Evolutionary conservation across 2,329 filamentous ascomycete species (phyloP), one percentile per base, ranked within the genome.

Genomic region (Colletotrichum graminicola): DNA sequence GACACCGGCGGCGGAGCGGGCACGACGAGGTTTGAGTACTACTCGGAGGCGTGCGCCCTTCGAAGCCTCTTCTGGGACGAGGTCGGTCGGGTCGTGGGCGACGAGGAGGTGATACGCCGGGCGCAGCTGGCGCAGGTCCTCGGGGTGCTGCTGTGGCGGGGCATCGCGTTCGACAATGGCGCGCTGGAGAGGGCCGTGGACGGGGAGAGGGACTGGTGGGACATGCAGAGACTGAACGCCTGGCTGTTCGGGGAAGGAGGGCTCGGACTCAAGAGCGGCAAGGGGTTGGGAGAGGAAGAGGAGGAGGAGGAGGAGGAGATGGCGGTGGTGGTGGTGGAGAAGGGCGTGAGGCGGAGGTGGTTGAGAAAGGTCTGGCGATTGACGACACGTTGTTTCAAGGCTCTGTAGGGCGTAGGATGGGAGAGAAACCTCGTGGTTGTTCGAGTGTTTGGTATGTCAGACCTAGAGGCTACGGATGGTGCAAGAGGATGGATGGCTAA

Each of bases 151-250:
- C 81, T 92, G 2, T 92, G 90, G 90, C 84, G 88, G 77, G 90
- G 89, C 0, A 89, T 88, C 76, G 89, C 89, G 2, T 91, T 89
- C 78, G 89, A 92, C 76, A 84, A 88, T 32, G 89, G 90, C 0
- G 80, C 78, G 41, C 84, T 92, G 66, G 82, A 91, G 77, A 83
- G 90, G 1, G 88, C 88, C 21, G 87, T 91, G 1, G 80, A 87
- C 69, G 81, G 83, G 54, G 81, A 79, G 2, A 80, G 80, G 29
- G 89, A 92, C 75, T 79, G 80, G 29, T 80, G 80, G 47, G 89
- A 91, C 76, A 76, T 91, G n/a, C 80, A 82, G 39, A 85, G 83
- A 75, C 79, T 92, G 47, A 82, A 86, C 52, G 49, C 23, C 6
- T 72, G 69, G 69, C 10, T 68, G 32, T 72, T 72, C 12, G 59